Conservation (phyloP, 1,284 basidiomycete genomes). For the Boletus subluridellus region DNA sequence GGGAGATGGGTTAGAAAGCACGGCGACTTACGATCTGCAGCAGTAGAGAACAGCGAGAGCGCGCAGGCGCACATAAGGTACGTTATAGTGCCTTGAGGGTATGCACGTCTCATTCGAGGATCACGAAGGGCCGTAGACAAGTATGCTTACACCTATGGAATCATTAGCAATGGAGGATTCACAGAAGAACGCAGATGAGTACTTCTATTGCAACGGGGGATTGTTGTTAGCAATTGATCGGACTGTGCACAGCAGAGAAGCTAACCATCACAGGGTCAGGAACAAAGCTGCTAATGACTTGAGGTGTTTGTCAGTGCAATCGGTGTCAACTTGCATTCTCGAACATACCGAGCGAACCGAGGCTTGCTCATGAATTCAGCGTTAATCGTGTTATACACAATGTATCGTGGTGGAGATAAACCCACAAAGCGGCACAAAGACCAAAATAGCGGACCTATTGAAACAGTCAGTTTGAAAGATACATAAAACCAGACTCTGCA, state of each 20-base stretch:
- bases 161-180: neutral
- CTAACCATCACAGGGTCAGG: neutral
- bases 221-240: neutral
- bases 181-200: neutral
- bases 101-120: neutral
- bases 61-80: neutral
- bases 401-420: neutral
- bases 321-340: neutral
- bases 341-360: too few species aligned
- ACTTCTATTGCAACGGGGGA: neutral
- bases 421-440: neutral
- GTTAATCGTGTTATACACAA: neutral
- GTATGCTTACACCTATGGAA: neutral
- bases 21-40: too few species aligned
- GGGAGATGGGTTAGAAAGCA: too few species aligned
- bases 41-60: too few species aligned
- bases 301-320: neutral
- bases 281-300: neutral
- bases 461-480: too few species aligned
- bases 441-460: too few species aligned
- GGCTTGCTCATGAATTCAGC: neutral
- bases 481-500: too few species aligned
- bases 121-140: neutral
- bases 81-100: too few species aligned
- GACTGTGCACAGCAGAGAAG: neutral